A percentile compares a stretch with the other conserved stretches of the same genome.
These are phyloP conservation scores for Dothideomycetidae sp. DNA, from an alignment of 2,329 filamentous ascomycete genomes.

Conservation along the genomic window DNA sequence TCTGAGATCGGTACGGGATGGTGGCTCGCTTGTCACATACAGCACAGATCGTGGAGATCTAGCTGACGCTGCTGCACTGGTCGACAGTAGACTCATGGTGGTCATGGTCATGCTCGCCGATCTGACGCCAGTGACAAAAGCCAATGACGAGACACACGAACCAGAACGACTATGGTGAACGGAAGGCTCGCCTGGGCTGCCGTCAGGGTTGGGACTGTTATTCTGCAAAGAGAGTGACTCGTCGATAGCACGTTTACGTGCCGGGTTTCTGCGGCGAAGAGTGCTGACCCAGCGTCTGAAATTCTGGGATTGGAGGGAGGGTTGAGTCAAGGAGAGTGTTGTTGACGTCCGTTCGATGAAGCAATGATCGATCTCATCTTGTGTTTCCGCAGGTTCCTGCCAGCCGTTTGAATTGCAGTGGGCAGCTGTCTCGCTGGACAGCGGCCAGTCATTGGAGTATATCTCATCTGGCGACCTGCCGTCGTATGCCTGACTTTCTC, in stretches of 20 bases:
- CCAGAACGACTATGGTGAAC: slow-evolving; percentile 26
- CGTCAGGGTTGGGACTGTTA: too few species aligned
- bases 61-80: slow-evolving; percentile 40
- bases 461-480: slow-evolving; percentile 6
- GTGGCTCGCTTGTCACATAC: slow-evolving; percentile 40
- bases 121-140: slow-evolving; percentile 65
- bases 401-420: neutral
- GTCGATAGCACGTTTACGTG: slow-evolving; percentile 23
- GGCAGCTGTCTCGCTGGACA: neutral
- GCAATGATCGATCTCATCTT: neutral
- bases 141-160: slow-evolving; percentile 61
- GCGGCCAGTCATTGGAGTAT: slow-evolving; percentile 4
- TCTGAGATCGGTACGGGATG: slow-evolving; percentile 53
- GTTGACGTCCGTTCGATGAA: neutral
- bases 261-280: slow-evolving; percentile 44
- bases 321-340: too few species aligned
- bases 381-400: neutral
- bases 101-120: slow-evolving; percentile 67
- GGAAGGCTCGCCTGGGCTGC: neutral
- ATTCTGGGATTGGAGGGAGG: slow-evolving; percentile 26
- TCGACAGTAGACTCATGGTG: slow-evolving; percentile 53
- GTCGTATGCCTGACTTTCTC: neutral
- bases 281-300: slow-evolving; percentile 64
- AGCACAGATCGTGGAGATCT: slow-evolving; percentile 45
- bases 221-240: too few species aligned